Base-by-base conservation (phyloP, 2,329 filamentous ascomycete species). In the Aspergillus sp. region DNA sequence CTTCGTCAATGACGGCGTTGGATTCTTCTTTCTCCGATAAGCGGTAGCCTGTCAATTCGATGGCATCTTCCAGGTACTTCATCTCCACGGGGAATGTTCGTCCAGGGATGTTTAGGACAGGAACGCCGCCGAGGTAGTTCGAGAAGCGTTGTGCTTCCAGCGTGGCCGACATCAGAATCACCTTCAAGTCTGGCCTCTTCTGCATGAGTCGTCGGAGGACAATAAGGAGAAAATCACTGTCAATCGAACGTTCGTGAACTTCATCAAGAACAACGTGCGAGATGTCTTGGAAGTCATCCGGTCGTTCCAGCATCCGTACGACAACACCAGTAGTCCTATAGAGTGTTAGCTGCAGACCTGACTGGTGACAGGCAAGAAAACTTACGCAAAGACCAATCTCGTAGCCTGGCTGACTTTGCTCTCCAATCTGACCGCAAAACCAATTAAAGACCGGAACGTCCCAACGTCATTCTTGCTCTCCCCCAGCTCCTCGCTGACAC, bases 261-360 rank as follows among this genome's bases (percentile, higher is more conserved):
- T 98, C 93, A 61, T 98, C 93, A n/a, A 98, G 82, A 41, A 98
- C 82, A 49, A 98, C 72, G 69, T 97, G 93, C 0, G 91, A 95
- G 44, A 98, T 83, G 53, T 96, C 91, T 48, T 82, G 79, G 39
- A 98, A 78, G 47, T 94, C 86, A 53, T 88, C 86, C 0, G 88
- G 86, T 6, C 85, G 84, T 66, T 98, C 93, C 9, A 98, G 76
- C 91, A 98, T 97, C 29, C 93, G 83, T 75, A 98, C 87, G n/a
- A 98, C 88, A 48, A 98, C 94, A 72, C 93, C 82, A 40, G 81
- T 81, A 27, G 80, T 73, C 27, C 68, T 70, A 48, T 12, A 41
- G n/a, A 26, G 19, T 26, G 47, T 57, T 34, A 60, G 55, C 19
- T 19, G 19, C 19, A 19, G 19, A 19, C 19, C 19, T 19, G 19